Evolutionary conservation across 495 filamentous ascomycete genomes (phyloP).

Genomic region (Penicillium psychrofluorescens): DNA sequence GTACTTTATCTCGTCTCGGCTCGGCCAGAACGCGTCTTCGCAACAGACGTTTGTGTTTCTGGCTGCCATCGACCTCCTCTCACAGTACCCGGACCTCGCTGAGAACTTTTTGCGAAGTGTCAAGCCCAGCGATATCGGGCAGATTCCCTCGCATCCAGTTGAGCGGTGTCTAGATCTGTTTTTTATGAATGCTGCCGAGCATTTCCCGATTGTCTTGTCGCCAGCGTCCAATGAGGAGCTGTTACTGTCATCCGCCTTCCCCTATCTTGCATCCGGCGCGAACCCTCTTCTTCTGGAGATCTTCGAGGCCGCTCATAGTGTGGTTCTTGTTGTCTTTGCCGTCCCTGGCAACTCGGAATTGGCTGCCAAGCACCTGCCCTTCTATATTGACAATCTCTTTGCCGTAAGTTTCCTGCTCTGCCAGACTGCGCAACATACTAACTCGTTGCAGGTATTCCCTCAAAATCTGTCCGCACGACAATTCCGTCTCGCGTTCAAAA

Average conservation of each 20-base stretch:
- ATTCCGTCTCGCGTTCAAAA: conserved; percentile 90
- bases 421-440: conserved; percentile 2
- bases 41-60: conserved; percentile 82
- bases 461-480: conserved; percentile 75
- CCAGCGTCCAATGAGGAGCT: conserved; percentile 61
- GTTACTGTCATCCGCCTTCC: conserved; percentile 63
- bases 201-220: conserved; percentile 67
- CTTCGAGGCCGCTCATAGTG: conserved; percentile 88
- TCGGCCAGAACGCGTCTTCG: conserved; percentile 65
- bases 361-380: conserved; percentile 66
- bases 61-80: conserved; percentile 80
- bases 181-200: conserved; percentile 85
- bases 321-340: conserved; percentile 75
- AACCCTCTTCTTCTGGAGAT: conserved; percentile 62
- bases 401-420: conserved; percentile 32
- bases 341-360: conserved; percentile 68
- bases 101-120: conserved; percentile 64
- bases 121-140: conserved; percentile 47
- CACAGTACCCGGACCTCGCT: conserved; percentile 61
- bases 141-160: conserved; percentile 67
- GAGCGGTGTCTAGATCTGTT: conserved; percentile 79
- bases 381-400: conserved; percentile 82
- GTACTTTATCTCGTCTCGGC: conserved; percentile 78
- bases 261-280: conserved; percentile 65
- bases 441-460: conserved; percentile 58